These are phyloP conservation scores for Eucalyptus sideroxylon DNA, from an alignment of 345 rosid species.

Conservation along the genomic window DNA sequence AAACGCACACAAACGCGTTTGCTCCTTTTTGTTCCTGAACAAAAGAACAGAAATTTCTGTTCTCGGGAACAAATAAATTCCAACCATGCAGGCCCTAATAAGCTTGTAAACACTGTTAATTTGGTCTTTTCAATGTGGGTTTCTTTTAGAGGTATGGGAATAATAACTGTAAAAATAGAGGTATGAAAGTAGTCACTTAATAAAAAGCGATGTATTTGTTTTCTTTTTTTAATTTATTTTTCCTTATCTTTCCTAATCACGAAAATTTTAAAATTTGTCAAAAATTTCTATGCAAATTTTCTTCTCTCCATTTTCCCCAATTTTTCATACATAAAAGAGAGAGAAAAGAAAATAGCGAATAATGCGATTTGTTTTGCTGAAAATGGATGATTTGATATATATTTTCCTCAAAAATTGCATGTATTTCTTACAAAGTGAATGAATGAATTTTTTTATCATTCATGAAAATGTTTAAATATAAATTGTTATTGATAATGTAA, in stretches of 20 bases:
- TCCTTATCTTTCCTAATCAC: neutral
- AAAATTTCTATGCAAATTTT: neutral
- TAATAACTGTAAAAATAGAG: neutral
- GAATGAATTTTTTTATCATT: no score
- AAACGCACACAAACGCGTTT: no score
- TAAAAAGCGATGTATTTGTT: neutral
- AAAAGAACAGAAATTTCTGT: no score
- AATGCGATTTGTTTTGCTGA: rapidly evolving
- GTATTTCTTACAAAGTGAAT: no score
- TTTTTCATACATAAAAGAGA: neutral
- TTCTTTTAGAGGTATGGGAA: neutral
- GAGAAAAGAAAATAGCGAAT: neutral
- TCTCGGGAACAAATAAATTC: no score
- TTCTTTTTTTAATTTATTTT: neutral
- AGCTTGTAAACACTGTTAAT: neutral
- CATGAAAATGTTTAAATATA: no score
- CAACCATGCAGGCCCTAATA: no score
- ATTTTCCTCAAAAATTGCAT: no score
- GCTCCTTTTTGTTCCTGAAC: no score
- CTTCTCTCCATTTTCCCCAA: neutral
- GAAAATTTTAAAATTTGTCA: neutral
- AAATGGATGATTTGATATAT: no score
- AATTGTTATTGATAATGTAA: no score
- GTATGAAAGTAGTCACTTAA: neutral
- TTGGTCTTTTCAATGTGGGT: neutral